phyloP scores from a whole-genome alignment of 2,329 filamentous ascomycete species.

The Colletotrichum sp. region DNA sequence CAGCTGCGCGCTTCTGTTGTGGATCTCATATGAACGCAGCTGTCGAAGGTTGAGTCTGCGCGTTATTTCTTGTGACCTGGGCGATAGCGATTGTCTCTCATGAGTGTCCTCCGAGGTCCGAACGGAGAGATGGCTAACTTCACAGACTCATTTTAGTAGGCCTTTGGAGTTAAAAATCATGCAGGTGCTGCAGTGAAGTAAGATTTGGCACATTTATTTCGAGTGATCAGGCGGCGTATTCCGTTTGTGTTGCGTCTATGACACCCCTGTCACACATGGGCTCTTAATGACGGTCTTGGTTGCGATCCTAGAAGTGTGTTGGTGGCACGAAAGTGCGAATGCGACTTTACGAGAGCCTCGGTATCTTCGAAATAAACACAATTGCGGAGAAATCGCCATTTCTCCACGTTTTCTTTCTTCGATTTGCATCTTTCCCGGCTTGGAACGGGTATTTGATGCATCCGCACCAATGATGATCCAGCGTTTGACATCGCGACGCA shows the following conservation, averaged over 20 bases:
- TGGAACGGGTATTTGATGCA: not conserved
- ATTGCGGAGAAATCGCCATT: not conserved
- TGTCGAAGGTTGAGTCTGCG: not conserved
- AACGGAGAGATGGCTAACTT: fast-evolving
- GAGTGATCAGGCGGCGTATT: no score
- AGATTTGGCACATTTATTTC: no score
- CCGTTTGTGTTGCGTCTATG: not conserved
- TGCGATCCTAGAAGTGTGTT: not conserved
- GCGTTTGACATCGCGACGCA: not conserved
- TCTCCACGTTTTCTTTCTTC: not conserved
- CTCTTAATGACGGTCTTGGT: no score
- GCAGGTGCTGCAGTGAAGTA: no score
- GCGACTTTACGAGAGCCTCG: not conserved
- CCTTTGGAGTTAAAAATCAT: no score
- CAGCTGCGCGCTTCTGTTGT: not conserved
- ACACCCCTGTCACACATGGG: not conserved
- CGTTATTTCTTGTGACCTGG: not conserved
- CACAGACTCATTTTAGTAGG: not conserved
- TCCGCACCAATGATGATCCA: not conserved
- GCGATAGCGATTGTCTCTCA: not conserved
- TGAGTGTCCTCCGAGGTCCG: fast-evolving
- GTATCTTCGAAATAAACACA: not conserved
- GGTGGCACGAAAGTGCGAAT: not conserved
- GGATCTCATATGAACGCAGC: not conserved
- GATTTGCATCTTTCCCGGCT: not conserved